phyloP scores from a whole-genome alignment of 441 rosid species.

The Euphorbia corollata region DNA sequence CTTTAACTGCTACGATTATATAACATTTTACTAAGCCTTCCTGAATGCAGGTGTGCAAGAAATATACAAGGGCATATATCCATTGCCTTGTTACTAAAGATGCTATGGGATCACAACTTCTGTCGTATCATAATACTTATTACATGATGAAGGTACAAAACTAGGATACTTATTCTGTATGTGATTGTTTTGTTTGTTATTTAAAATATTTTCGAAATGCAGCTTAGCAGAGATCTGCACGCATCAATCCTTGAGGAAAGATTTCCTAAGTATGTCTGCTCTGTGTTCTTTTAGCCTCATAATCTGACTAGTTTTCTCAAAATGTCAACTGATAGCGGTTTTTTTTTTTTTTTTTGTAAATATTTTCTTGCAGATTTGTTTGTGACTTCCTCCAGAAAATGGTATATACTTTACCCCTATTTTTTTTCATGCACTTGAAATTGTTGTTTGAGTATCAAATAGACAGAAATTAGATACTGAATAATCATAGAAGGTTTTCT shows the following conservation, averaged over 20 bases:
- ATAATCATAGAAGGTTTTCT: background rate
- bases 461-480: background rate
- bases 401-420: slow-evolving; percentile 34
- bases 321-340: background rate
- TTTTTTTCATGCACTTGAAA: background rate
- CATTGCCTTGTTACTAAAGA: slow-evolving; percentile 75
- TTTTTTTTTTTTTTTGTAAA: no score
- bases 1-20: slow-evolving; percentile 7
- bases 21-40: slow-evolving; percentile 2
- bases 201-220: slow-evolving; percentile 20
- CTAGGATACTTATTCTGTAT: slow-evolving; percentile 5
- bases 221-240: slow-evolving; percentile 70
- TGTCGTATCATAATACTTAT: slow-evolving; percentile 65
- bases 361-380: slow-evolving; percentile 50
- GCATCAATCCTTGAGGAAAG: slow-evolving; percentile 45
- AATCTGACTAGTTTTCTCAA: background rate
- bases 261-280: slow-evolving; percentile 52
- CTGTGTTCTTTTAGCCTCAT: background rate
- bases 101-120: slow-evolving; percentile 76
- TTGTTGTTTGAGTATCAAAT: background rate
- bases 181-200: slow-evolving; percentile 14
- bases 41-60: slow-evolving; percentile 61
- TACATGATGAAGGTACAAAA: slow-evolving; percentile 54
- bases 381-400: slow-evolving; percentile 57
- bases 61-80: slow-evolving; percentile 60